Evolutionary conservation across 2,329 filamentous ascomycete genomes (phyloP), one percentile per base, ranked within the genome.

Genomic region (Fusarium lyarnte): DNA sequence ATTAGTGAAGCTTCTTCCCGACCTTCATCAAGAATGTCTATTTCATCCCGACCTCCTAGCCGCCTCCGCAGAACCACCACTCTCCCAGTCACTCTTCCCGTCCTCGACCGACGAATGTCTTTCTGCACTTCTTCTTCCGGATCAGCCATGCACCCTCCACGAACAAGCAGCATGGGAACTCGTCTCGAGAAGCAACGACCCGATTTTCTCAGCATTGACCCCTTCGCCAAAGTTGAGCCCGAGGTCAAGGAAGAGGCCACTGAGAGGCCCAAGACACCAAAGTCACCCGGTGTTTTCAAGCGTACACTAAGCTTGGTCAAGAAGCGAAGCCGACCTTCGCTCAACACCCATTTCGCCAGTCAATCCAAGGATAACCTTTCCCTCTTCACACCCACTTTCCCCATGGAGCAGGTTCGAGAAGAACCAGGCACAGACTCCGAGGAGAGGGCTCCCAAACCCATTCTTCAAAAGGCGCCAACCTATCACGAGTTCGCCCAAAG

Each of bases 131-230:
- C 79, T n/a, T 78, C 79, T 12, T 82, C 82, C 35, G 74, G 75
- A 31, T 59, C 78, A 46, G 77, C 77, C 49, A 73, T 79, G n/a
- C 81, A 82, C 66, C 82, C 82, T 42, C 80, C 82, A 36, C 80
- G 85, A 52, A 85, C 84, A 51, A 85, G 82, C 78, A 86, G 84
- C 76, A 80, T 86, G 72, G 78, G 80, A 23, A 77, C 79, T 43
- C 73, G 82, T n/a, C 73, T 80, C 8, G 71, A 74, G 62, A 85
- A 80, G 72, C 77, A 80, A 67, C 81, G 76, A 31, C 86, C 85
- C 3, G 79, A 83, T 5, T 89, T 89, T 78, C 83, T 90, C 25
- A 84, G 80, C 77, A 84, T 87, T 68, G 88, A 90, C 74, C 88
- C 88, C 4, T 89, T 85, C 27, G 77, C 78, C 53, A 83, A 81